Percentiles rank a stretch among this genome's conserved stretches.
Evolutionary conservation across 176 grass and related monocot genomes (phyloP).

Genomic region (Aegilops sharonensis): DNA sequence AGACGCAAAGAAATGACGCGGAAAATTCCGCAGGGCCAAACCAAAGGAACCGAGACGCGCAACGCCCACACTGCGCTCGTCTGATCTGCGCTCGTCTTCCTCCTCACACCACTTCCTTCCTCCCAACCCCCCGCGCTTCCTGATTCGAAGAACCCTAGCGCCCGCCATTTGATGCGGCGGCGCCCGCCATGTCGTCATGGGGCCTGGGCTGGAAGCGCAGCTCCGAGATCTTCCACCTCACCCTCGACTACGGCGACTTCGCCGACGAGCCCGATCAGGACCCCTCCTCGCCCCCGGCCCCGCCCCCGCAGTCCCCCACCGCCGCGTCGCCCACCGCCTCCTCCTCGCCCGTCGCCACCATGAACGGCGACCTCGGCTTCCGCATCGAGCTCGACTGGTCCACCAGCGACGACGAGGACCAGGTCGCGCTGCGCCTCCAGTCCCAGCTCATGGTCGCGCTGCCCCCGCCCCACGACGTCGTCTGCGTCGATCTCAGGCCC

Average conservation of each 20-base stretch:
- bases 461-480: constrained; percentile 72
- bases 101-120: constrained; percentile 12
- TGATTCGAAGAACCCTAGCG: constrained; percentile 26
- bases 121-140: background rate
- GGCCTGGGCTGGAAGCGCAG: constrained; percentile 97
- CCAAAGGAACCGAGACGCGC: constrained; percentile 18
- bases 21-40: constrained; percentile 5
- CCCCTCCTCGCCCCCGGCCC: constrained; percentile 16
- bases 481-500: constrained; percentile 57
- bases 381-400: constrained; percentile 93
- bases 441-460: constrained; percentile 94
- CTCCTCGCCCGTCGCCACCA: constrained; percentile 24
- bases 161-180: constrained; percentile 46
- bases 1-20: background rate
- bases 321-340: background rate
- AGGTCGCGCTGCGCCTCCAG: constrained; percentile 84
- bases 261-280: constrained; percentile 16
- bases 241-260: constrained; percentile 83
- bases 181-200: constrained; percentile 85
- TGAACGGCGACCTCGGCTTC: constrained; percentile 53
- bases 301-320: background rate
- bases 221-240: constrained; percentile 96
- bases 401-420: constrained; percentile 75
- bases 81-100: background rate
- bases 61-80: background rate